These are phyloP conservation scores for Endoconidiophora laricicola DNA, from an alignment of 2,329 filamentous ascomycete genomes.

Conservation along the genomic window DNA sequence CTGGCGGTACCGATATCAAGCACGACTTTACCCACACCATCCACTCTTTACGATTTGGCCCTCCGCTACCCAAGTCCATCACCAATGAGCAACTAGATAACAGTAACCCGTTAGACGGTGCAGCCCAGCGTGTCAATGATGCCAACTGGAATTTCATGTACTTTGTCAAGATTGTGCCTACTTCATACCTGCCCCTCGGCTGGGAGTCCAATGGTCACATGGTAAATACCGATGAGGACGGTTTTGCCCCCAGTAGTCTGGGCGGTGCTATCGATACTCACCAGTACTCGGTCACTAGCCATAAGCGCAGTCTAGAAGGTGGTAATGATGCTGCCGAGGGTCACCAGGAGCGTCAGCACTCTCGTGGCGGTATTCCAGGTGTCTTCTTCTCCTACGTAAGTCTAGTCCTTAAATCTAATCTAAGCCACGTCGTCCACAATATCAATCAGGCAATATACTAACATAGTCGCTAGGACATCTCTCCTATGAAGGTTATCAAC, in stretches of 20 bases:
- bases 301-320: slow-evolving; percentile 73
- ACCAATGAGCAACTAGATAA: slow-evolving; percentile 37
- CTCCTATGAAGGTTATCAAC: slow-evolving; percentile 98
- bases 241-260: slow-evolving; percentile 46
- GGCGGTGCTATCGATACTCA: slow-evolving; percentile 88
- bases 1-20: slow-evolving; percentile 40
- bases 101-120: slow-evolving; percentile 58
- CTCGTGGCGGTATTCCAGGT: slow-evolving; percentile 80
- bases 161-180: slow-evolving; percentile 96
- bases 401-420: slow-evolving; percentile 16
- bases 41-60: slow-evolving; percentile 82
- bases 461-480: slow-evolving; percentile 55
- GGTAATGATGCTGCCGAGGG: slow-evolving; percentile 75
- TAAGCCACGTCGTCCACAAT: neutral
- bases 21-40: slow-evolving; percentile 85
- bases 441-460: neutral
- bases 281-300: slow-evolving; percentile 94
- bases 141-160: slow-evolving; percentile 96
- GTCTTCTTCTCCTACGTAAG: slow-evolving; percentile 97
- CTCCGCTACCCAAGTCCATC: slow-evolving; percentile 64
- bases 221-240: slow-evolving; percentile 40
- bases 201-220: slow-evolving; percentile 48
- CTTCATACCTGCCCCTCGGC: slow-evolving; percentile 81
- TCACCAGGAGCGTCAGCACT: slow-evolving; percentile 82
- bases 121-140: slow-evolving; percentile 60